Base-by-base conservation (phyloP, 2,329 filamentous ascomycete species). In the Lecanicillium sp. region DNA sequence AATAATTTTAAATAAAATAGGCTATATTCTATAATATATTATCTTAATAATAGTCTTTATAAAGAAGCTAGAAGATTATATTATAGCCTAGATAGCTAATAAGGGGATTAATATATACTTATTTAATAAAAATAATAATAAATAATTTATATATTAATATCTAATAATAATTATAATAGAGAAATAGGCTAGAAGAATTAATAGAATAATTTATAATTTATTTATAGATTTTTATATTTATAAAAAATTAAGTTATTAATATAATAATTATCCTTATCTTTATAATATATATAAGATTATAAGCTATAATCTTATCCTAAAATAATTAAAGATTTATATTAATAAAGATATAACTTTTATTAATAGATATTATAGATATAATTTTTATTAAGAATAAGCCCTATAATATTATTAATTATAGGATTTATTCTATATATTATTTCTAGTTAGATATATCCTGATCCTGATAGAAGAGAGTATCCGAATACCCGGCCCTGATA, bases 101-200 rank as follows among this genome's bases (percentile, higher is more conserved):
- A n/a, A n/a, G 6, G n/a, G 22, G 12, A 28, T 35, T 25, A 28
- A 20, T 37, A 33, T 28, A 37, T 13, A 11, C 29, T 33, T 31
- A 32, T 28, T 13, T 35, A 35, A 27, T 37, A 30, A 38, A 14
- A 30, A 16, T 25, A 35, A 29, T 28, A n/a, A 17, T 40, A 9
- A 32, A 15, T 31, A 12, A 29, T 22, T 35, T 37, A 17, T 37
- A 30, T 34, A 16, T 11, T 9, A 16, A 12, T n/a, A 27, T 13
- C 22, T 43, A 35, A n/a, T 35, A 25, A n/a, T 33, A 35, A 15
- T 31, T 20, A 12, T 39, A 30, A 30, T 22, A 35, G 34, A 34
- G 35, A 39, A 30, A n/a, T n/a, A n/a, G 5, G 14, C 14, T n/a
- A 15, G 8, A 15, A n/a, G 29, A 9, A 30, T 13, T n/a, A 15